These are phyloP conservation scores for Vigna nakashimae DNA, from an alignment of 306 rosid genomes.

Conservation along the genomic window DNA sequence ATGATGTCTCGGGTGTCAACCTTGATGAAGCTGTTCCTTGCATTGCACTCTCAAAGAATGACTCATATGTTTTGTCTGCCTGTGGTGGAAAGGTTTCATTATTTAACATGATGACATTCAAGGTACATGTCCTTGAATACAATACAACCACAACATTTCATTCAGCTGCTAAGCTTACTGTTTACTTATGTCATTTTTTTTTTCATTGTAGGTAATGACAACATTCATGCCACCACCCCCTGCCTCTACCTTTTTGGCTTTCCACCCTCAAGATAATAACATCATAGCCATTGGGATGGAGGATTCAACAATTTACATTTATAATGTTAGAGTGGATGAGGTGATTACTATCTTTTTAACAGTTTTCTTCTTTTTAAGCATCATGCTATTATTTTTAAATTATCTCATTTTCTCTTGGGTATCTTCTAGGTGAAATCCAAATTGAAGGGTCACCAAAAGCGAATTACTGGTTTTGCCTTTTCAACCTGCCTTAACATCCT, in stretches of 20 bases:
- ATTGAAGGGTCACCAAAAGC: slow-evolving; percentile 84
- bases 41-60: slow-evolving; percentile 86
- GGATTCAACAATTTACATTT: slow-evolving; percentile 85
- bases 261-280: slow-evolving; percentile 91
- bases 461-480: slow-evolving; percentile 83
- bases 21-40: slow-evolving; percentile 91
- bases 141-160: slow-evolving; percentile 19
- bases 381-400: slow-evolving; percentile 31
- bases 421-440: slow-evolving; percentile 73
- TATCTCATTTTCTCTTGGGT: slow-evolving; percentile 37
- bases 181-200: slow-evolving; percentile 28
- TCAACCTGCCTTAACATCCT: slow-evolving; percentile 76
- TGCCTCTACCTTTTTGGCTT: slow-evolving; percentile 78
- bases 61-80: slow-evolving; percentile 87
- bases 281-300: slow-evolving; percentile 94
- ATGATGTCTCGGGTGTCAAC: slow-evolving; percentile 81
- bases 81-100: slow-evolving; percentile 87
- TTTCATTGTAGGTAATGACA: slow-evolving; percentile 77
- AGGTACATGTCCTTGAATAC: slow-evolving; percentile 52
- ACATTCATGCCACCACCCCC: slow-evolving; percentile 86
- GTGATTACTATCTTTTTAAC: slow-evolving; percentile 47
- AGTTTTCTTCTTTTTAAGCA: background rate
- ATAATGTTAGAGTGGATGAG: slow-evolving; percentile 83
- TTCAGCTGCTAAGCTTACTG: slow-evolving; percentile 32
- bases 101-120: slow-evolving; percentile 86